phyloP scores from a whole-genome alignment of 768 basidiomycete species.

The Sistotremastrum niveocremeum region DNA sequence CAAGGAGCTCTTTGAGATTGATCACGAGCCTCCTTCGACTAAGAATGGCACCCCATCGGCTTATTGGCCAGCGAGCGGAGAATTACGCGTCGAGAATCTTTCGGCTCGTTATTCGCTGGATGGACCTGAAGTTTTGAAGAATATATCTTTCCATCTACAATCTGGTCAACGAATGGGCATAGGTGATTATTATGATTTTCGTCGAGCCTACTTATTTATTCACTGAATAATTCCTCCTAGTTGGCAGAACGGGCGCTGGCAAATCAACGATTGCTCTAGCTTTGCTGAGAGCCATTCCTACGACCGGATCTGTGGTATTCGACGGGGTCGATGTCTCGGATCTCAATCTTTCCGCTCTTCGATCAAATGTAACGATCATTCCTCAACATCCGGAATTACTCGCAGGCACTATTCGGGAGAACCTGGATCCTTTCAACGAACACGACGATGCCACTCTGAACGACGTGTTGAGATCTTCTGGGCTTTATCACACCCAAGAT shows the following conservation, averaged over 20 bases:
- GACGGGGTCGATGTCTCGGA: slow-evolving; percentile 18
- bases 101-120: slow-evolving; percentile 22
- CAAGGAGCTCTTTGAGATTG: slow-evolving; percentile 24
- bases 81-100: slow-evolving; percentile 22
- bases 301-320: slow-evolving; percentile 16
- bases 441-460: slow-evolving; percentile 30
- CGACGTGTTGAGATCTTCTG: slow-evolving; percentile 26
- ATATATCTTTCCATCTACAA: slow-evolving; percentile 26
- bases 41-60: slow-evolving; percentile 23
- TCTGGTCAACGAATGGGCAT: slow-evolving; percentile 27
- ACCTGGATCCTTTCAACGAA: slow-evolving; percentile 37
- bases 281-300: slow-evolving; percentile 20
- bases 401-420: slow-evolving; percentile 30
- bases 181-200: slow-evolving; percentile 7
- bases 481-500: slow-evolving; percentile 10
- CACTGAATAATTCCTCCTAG: slow-evolving; percentile 9
- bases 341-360: slow-evolving; percentile 34
- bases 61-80: slow-evolving; percentile 27
- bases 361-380: slow-evolving; percentile 34
- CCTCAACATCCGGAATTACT: slow-evolving; percentile 27
- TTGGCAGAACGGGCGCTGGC: slow-evolving; percentile 19
- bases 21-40: slow-evolving; percentile 19
- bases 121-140: slow-evolving; percentile 33
- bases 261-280: slow-evolving; percentile 16
- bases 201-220: too few species aligned